Evolutionary conservation across 306 rosid genomes (phyloP).

Genomic region (Gastrolobium bilobum): DNA sequence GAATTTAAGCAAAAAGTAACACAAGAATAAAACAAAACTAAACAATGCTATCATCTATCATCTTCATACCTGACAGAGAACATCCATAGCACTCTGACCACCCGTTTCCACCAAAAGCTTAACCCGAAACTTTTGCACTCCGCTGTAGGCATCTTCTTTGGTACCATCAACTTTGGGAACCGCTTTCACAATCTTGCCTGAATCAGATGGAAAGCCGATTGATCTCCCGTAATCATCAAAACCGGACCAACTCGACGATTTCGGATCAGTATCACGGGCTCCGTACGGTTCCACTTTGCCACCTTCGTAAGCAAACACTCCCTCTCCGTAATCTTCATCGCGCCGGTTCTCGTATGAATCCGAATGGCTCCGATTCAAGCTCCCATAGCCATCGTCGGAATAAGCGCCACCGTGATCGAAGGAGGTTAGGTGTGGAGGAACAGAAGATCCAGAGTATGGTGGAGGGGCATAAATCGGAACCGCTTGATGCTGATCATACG

Average conservation of each 20-base stretch:
- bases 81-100: constrained; percentile 82
- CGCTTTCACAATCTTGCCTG: constrained; percentile 72
- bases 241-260: constrained; percentile 70
- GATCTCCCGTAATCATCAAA: constrained; percentile 90
- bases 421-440: constrained; percentile 56
- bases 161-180: constrained; percentile 69
- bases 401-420: constrained; percentile 60
- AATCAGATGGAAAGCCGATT: constrained; percentile 57
- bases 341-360: constrained; percentile 59
- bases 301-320: constrained; percentile 82
- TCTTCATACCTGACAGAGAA: constrained; percentile 78
- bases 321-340: constrained; percentile 48
- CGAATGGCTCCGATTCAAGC: constrained; percentile 59
- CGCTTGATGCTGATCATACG: constrained; percentile 76
- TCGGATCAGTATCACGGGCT: constrained; percentile 76
- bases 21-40: constrained; percentile 22
- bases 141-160: constrained; percentile 63
- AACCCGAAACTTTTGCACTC: constrained; percentile 84
- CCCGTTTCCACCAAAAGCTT: constrained; percentile 83
- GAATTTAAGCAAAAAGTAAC: constrained; percentile 7
- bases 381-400: constrained; percentile 67
- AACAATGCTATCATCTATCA: background rate
- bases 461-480: constrained; percentile 63
- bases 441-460: constrained; percentile 24
- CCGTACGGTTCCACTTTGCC: constrained; percentile 76